Conservation (phyloP, 2,329 filamentous ascomycete genomes). For the Lecanicillium sp. region DNA sequence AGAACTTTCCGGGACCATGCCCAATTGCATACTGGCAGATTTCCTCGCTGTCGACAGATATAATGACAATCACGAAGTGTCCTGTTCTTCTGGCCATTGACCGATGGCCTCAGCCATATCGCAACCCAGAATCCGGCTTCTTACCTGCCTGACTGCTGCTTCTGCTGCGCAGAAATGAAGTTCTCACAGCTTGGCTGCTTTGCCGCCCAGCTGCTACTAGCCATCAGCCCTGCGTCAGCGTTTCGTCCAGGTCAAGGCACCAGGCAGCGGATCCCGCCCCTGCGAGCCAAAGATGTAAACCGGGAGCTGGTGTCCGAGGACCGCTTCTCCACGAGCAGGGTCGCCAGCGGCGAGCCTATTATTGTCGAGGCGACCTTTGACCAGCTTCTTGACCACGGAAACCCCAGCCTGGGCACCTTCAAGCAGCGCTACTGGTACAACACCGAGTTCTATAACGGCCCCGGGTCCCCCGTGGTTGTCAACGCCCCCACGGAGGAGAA, state of each 20-base stretch:
- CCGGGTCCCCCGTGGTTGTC: slow-evolving; percentile 71
- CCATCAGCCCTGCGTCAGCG: background rate
- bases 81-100: too few species aligned
- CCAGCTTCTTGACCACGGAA: slow-evolving; percentile 51
- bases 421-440: slow-evolving; percentile 75
- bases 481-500: slow-evolving; percentile 58
- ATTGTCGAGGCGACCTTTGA: slow-evolving; percentile 27
- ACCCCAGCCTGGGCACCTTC: slow-evolving; percentile 53
- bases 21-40: too few species aligned
- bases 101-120: too few species aligned
- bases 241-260: background rate
- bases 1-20: too few species aligned
- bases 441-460: slow-evolving; percentile 60
- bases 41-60: too few species aligned
- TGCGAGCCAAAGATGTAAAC: background rate
- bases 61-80: too few species aligned
- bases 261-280: background rate
- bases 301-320: background rate
- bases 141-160: too few species aligned
- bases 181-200: background rate
- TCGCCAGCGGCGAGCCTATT: too few species aligned
- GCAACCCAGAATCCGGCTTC: too few species aligned
- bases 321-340: too few species aligned
- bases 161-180: slow-evolving; percentile 3
- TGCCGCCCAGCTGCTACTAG: slow-evolving; percentile 5